A percentile compares a stretch with the other conserved stretches of the same genome.
These are phyloP conservation scores for Mucor saturninus DNA, from an alignment of 371 early-diverging fungal genomes.

Conservation along the genomic window DNA sequence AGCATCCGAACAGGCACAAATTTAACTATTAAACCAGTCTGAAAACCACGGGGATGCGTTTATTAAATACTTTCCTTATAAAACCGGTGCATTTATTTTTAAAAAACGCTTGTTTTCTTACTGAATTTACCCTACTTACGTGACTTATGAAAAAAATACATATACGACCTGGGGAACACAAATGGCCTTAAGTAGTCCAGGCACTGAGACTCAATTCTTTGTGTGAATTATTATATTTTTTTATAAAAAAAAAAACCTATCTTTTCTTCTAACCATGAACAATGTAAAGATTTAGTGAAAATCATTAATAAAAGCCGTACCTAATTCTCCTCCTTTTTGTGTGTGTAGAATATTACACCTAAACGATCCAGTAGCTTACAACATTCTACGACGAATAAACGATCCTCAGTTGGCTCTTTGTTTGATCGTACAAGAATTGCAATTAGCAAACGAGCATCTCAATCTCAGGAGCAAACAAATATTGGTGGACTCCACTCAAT, in stretches of 20 bases:
- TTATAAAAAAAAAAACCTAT: neutral
- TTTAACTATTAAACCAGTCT: neutral
- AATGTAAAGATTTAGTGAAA: neutral
- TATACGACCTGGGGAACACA: too few species aligned
- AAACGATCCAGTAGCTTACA: conserved; percentile 26
- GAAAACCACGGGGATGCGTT: too few species aligned
- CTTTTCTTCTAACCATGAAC: neutral
- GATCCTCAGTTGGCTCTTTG: conserved; percentile 16
- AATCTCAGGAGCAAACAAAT: conserved; percentile 3
- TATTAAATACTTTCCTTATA: too few species aligned
- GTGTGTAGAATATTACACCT: conserved; percentile 8
- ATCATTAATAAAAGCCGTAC: neutral
- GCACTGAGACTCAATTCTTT: too few species aligned
- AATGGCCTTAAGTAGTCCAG: too few species aligned
- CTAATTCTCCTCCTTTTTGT: neutral
- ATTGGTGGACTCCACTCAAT: neutral
- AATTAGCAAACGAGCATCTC: conserved; percentile 13
- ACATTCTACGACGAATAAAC: conserved; percentile 1
- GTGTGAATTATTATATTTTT: neutral
- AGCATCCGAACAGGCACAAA: too few species aligned
- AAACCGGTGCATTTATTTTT: too few species aligned
- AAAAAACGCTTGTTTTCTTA: too few species aligned
- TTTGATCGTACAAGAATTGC: conserved; percentile 25
- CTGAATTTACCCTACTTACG: too few species aligned
- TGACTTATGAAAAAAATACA: too few species aligned